Evolutionary conservation across 129 eudicot genomes (phyloP).

Genomic region (Glebionis coronaria): DNA sequence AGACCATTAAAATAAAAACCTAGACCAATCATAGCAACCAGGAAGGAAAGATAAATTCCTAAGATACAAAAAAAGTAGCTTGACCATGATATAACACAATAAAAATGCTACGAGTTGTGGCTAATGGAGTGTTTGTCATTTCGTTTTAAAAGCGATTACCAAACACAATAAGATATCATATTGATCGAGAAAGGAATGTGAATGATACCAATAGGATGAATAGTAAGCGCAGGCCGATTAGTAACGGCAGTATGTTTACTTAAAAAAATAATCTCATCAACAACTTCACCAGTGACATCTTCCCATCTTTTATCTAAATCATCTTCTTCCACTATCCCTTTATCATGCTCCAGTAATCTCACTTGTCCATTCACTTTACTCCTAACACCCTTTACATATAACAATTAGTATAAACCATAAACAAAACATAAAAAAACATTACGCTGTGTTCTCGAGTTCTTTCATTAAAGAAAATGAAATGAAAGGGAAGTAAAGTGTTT

Average conservation of each 20-base stretch:
- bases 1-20: neutral
- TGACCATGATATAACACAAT: too few relatives aligned
- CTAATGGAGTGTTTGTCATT: neutral
- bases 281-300: conserved; percentile 58
- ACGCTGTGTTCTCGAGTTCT: too few relatives aligned
- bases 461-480: too few relatives aligned
- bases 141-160: neutral
- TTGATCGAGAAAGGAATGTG: neutral
- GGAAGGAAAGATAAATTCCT: too few relatives aligned
- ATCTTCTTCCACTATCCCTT: conserved; percentile 77
- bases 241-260: conserved; percentile 82
- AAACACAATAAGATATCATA: neutral
- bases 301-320: conserved; percentile 79
- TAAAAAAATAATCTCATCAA: conserved; percentile 65
- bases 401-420: too few relatives aligned
- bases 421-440: too few relatives aligned
- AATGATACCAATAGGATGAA: conserved; percentile 77
- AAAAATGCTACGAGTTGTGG: neutral
- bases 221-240: conserved; percentile 81
- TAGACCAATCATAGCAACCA: too few relatives aligned
- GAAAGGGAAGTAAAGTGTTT: too few relatives aligned
- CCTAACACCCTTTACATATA: conserved; percentile 42
- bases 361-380: conserved; percentile 65
- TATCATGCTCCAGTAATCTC: conserved; percentile 75
- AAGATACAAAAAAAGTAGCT: neutral